A percentile compares a stretch with the other conserved stretches of the same genome.
Evolutionary conservation across 2,329 filamentous ascomycete genomes (phyloP).

Genomic region (Colletotrichum tofieldiae): DNA sequence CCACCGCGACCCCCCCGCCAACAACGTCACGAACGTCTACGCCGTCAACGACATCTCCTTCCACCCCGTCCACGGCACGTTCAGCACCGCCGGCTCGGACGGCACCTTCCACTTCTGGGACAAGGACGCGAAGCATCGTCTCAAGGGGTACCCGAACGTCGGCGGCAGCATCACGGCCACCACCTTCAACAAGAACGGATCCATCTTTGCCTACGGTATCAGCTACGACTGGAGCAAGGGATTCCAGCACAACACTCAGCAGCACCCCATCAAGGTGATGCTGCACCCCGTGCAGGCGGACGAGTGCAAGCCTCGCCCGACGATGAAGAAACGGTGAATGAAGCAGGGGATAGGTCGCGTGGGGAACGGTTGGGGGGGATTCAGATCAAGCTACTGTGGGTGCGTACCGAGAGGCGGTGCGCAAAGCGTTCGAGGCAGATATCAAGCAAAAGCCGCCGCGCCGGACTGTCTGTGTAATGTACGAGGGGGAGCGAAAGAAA

Average conservation of each 20-base stretch:
- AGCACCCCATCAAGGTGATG: slow-evolving; percentile 86
- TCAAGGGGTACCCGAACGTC: slow-evolving; percentile 89
- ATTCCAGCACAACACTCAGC: slow-evolving; percentile 85
- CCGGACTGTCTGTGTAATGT: slow-evolving; percentile 16
- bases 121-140: slow-evolving; percentile 88
- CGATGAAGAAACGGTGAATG: slow-evolving; percentile 69
- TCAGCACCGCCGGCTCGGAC: slow-evolving; percentile 95
- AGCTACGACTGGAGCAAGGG: slow-evolving; percentile 99
- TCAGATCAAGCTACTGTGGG: not conserved
- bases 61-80: slow-evolving; percentile 97
- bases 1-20: slow-evolving; percentile 85
- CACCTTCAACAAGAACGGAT: slow-evolving; percentile 90
- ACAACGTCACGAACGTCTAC: slow-evolving; percentile 89
- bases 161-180: slow-evolving; percentile 92
- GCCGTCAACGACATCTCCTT: slow-evolving; percentile 98
- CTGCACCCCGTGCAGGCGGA: slow-evolving; percentile 80
- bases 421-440: not conserved
- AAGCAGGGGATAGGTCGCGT: slow-evolving; percentile 45
- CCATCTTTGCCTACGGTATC: slow-evolving; percentile 89
- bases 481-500: slow-evolving; percentile 10
- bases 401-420: not conserved
- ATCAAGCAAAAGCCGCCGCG: not conserved
- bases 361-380: slow-evolving; percentile 6
- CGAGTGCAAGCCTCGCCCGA: slow-evolving; percentile 75
- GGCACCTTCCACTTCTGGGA: slow-evolving; percentile 99